Base-by-base conservation (phyloP, 768 basidiomycete genomes). In the Suillus subaureus region DNA sequence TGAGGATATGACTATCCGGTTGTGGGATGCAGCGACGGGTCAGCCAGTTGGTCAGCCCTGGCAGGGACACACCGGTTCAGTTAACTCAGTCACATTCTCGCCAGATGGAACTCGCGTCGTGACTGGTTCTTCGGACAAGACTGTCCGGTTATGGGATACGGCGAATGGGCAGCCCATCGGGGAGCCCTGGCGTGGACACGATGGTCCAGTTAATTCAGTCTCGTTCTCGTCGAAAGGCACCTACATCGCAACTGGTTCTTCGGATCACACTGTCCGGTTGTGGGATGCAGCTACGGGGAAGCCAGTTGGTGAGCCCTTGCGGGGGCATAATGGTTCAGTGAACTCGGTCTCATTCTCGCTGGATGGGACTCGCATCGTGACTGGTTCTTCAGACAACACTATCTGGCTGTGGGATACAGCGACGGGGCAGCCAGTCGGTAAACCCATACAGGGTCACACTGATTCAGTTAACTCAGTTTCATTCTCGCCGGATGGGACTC, bases 391-490 rank as follows among this genome's bases (percentile, higher is more conserved):
- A 2, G 72, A 73, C 61, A 64, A 51, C 1, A 70, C 67, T 13
- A 47, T 74, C 26, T 23, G 57, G 1, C 12, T 70, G 15, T 75
- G 74, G 74, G 62, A 73, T 66, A 61, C 56, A 16, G 60, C 37
- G 23, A 73, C 54, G 5, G 55, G 64, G 9, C 43, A 54, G 16
- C 35, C 40, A 52, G 11, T 55, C 5, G 47, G n/a, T 31, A 40
- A 42, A 26, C 35, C 61, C 23, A 13, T 65, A 13, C 3, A 54
- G 43, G 67, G 39, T 6, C 67, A 69, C 58, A 61, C 47, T 16
- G 56, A 39, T 42, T 26, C 21, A 11, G 63, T 69, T 23, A 28
- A 23, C 0, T 69, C 68, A 2, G 51, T 67, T 16, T 61, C 66
- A 7, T 67, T 70, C 54, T 70, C 70, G 5, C 66, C 57, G 12